phyloP scores from a whole-genome alignment of 805 yeast species.

The Lachancea fermentati region DNA sequence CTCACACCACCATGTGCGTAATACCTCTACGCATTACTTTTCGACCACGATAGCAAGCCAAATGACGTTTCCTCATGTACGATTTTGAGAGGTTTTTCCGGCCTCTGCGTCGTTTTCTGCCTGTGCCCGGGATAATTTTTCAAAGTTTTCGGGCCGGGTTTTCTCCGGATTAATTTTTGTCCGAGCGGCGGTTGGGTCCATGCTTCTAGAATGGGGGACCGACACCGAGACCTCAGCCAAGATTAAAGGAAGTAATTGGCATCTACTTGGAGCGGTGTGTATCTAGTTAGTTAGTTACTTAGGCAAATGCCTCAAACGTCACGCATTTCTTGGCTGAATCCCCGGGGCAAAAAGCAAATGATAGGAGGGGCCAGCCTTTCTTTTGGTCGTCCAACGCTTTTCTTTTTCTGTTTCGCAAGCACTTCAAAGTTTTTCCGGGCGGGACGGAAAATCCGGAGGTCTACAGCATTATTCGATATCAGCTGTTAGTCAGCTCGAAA shows the following conservation, averaged over 20 bases:
- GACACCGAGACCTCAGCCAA: no score
- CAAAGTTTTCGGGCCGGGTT: neutral
- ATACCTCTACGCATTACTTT: neutral
- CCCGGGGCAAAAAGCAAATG: neutral
- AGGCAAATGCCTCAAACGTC: neutral
- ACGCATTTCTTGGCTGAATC: neutral
- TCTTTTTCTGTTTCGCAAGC: neutral
- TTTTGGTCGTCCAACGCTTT: neutral
- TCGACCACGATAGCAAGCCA: slow-evolving; percentile 1
- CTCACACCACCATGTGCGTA: slow-evolving; percentile 1
- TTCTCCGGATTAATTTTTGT: neutral
- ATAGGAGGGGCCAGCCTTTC: neutral
- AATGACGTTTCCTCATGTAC: slow-evolving; percentile 1
- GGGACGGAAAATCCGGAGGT: neutral
- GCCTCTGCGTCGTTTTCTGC: neutral
- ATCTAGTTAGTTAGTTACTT: no score
- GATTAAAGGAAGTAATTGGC: no score
- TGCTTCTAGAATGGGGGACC: no score
- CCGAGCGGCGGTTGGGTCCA: neutral
- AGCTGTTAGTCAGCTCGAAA: neutral
- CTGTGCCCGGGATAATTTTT: neutral
- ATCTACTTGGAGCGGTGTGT: no score
- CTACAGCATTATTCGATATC: neutral
- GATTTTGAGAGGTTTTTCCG: neutral
- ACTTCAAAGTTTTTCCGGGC: neutral